Percentiles rank a stretch among this genome's conserved stretches.
Conservation (phyloP, 345 rosid genomes). For the Syzygium grande region DNA sequence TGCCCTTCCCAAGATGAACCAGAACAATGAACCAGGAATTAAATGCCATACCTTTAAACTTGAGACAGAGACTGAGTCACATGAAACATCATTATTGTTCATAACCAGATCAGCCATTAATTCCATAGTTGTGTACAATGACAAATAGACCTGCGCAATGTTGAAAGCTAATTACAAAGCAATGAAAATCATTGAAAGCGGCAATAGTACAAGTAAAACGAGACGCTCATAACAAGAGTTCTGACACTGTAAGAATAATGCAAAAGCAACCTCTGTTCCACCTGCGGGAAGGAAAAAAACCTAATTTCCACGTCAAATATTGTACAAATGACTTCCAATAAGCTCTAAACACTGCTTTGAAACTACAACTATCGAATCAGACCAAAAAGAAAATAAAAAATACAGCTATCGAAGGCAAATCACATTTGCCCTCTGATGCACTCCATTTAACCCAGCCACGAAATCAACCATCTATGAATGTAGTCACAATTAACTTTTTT, state of each 20-base stretch:
- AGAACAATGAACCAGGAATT: neutral
- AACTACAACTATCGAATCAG: neutral
- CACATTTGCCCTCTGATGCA: neutral
- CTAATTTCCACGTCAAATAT: neutral
- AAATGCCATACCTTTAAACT: slow-evolving; percentile 61
- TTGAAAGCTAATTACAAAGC: neutral
- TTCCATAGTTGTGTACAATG: slow-evolving; percentile 61
- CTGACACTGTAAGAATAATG: neutral
- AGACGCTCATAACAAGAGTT: neutral
- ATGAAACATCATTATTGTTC: slow-evolving; percentile 19
- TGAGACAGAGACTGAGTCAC: slow-evolving; percentile 65
- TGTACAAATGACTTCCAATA: neutral
- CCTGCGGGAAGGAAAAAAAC: neutral
- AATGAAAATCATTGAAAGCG: neutral
- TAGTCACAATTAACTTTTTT: neutral
- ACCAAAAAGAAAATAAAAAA: too few relatives aligned
- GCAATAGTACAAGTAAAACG: neutral
- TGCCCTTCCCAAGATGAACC: neutral
- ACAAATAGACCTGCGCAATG: slow-evolving; percentile 64
- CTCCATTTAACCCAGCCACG: neutral
- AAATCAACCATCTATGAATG: neutral
- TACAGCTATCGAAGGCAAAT: neutral
- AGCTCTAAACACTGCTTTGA: neutral
- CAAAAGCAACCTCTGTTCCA: neutral
- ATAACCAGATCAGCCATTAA: slow-evolving; percentile 65